phyloP scores from a whole-genome alignment of 768 basidiomycete species.

The Filobasidium wieringae region DNA sequence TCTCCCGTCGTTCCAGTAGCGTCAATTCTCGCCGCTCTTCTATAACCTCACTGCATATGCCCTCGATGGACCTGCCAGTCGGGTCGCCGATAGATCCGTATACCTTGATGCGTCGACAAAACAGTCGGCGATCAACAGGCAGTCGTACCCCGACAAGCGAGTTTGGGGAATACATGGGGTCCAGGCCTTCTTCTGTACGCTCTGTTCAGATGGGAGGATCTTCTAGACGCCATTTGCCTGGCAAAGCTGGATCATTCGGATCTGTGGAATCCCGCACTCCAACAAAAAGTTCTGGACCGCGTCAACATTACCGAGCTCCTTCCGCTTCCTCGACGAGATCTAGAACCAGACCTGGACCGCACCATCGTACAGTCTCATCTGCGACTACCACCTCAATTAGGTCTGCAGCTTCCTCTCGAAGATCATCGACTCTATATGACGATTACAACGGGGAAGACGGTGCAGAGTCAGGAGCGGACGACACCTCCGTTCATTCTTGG shows the following conservation, averaged over 20 bases:
- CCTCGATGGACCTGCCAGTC: conserved; percentile 40
- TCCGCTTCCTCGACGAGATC: conserved; percentile 54
- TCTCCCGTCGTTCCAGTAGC: conserved; percentile 77
- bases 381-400: conserved; percentile 60
- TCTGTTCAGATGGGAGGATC: conserved; percentile 45
- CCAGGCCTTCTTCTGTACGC: conserved; percentile 73
- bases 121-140: conserved; percentile 60
- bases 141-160: conserved; percentile 82
- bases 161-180: conserved; percentile 50
- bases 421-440: conserved; percentile 58
- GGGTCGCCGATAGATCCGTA: conserved; percentile 41
- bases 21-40: conserved; percentile 73
- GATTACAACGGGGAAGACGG: conserved; percentile 46
- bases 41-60: conserved; percentile 46
- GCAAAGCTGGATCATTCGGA: conserved; percentile 64
- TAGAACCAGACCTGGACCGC: conserved; percentile 1
- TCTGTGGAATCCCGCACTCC: conserved; percentile 54
- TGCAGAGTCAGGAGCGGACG: conserved; percentile 39
- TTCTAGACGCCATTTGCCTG: conserved; percentile 43
- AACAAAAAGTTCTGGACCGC: conserved; percentile 51
- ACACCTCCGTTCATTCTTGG: not conserved
- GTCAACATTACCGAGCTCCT: conserved; percentile 61
- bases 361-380: conserved; percentile 50
- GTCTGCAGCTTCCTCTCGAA: conserved; percentile 64
- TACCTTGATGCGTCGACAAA: conserved; percentile 43